A percentile compares a stretch with the other conserved stretches of the same genome.
These are phyloP conservation scores for Trichothecium sympodiale DNA, from an alignment of 2,329 filamentous ascomycete genomes.

Conservation along the genomic window DNA sequence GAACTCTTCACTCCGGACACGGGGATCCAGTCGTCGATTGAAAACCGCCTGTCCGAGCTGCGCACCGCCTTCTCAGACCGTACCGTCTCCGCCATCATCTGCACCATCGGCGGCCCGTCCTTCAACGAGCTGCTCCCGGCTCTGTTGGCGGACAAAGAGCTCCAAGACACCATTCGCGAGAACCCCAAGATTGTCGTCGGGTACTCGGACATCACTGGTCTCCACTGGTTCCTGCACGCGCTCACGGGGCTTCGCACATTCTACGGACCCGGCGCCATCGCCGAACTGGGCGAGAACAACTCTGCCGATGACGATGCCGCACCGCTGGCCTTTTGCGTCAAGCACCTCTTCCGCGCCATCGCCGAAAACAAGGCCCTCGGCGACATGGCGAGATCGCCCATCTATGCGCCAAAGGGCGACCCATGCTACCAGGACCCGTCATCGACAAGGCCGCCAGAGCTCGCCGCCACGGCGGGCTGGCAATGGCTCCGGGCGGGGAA, in stretches of 20 bases:
- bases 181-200: conserved; percentile 31
- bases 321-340: conserved; percentile 17
- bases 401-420: conserved; percentile 16
- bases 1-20: conserved; percentile 18
- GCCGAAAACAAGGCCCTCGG: conserved; percentile 15
- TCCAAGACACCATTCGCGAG: conserved; percentile 19
- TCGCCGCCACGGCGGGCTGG: conserved; percentile 19
- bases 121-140: conserved; percentile 28
- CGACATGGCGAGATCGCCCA: conserved; percentile 17
- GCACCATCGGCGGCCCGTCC: conserved; percentile 25
- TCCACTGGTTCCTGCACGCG: conserved; percentile 30
- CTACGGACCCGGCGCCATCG: conserved; percentile 27
- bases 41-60: conserved; percentile 24
- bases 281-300: conserved; percentile 23
- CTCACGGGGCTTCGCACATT: conserved; percentile 28
- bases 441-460: conserved; percentile 15
- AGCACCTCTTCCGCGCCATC: conserved; percentile 21
- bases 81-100: conserved; percentile 22
- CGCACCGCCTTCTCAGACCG: conserved; percentile 25
- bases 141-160: conserved; percentile 21
- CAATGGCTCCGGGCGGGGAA: conserved; percentile 23
- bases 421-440: conserved; percentile 11
- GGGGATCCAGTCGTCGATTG: conserved; percentile 20
- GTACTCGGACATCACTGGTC: conserved; percentile 27
- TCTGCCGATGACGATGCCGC: conserved; percentile 12